phyloP scores from a whole-genome alignment of 2,329 filamentous ascomycete genomes.

The Fusarium gaditjirri region DNA sequence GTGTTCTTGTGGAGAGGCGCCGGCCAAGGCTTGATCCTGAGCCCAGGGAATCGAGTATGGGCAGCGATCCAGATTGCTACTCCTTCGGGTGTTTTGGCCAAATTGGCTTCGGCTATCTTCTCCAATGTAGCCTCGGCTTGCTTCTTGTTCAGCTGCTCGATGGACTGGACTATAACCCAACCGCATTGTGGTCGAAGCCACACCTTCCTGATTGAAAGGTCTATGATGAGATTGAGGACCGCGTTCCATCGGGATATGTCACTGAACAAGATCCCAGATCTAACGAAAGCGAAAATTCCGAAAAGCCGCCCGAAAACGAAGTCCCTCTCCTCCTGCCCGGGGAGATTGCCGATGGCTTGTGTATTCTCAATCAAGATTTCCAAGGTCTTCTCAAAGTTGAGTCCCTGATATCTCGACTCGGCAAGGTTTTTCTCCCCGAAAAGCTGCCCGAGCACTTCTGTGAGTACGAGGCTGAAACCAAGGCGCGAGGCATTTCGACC shows the following conservation, averaged over 20 bases:
- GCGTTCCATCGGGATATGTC: constrained; percentile 69
- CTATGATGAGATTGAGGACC: constrained; percentile 78
- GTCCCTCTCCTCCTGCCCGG: constrained; percentile 83
- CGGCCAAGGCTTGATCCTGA: constrained; percentile 77
- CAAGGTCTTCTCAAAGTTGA: constrained; percentile 67
- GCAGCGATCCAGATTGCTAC: constrained; percentile 87
- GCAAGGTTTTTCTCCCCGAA: constrained; percentile 64
- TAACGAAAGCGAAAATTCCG: constrained; percentile 85
- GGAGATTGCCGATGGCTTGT: constrained; percentile 62
- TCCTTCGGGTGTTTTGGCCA: constrained; percentile 86
- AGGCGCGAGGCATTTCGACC: constrained; percentile 87
- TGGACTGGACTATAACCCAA: constrained; percentile 79
- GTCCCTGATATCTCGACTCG: constrained; percentile 59
- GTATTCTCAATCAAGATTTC: constrained; percentile 66
- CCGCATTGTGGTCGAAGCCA: constrained; percentile 93
- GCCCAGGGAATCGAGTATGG: constrained; percentile 69
- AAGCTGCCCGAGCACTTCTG: constrained; percentile 80
- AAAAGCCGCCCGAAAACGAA: constrained; percentile 88
- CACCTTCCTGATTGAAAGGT: constrained; percentile 81
- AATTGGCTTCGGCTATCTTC: constrained; percentile 69
- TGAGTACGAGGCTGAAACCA: constrained; percentile 89
- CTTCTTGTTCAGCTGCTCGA: constrained; percentile 69
- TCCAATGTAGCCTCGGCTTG: constrained; percentile 71
- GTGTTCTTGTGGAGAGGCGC: constrained; percentile 79
- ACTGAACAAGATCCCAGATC: constrained; percentile 77